Evolutionary conservation across 495 filamentous ascomycete genomes (phyloP).

Genomic region (Trypethelium eluteriae): DNA sequence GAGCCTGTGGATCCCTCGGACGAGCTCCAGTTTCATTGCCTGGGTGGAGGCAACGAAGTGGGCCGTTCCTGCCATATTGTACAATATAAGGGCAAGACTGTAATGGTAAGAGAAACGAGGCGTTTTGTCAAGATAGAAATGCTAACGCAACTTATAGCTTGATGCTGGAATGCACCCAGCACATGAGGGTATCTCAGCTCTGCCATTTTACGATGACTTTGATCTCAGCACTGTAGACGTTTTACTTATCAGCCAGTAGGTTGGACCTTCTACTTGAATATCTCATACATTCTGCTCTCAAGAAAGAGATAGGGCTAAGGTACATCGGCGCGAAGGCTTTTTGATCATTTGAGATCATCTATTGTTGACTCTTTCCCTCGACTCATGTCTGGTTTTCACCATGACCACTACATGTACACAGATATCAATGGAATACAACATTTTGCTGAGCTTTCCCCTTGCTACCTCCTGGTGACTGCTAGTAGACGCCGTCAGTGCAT

Average conservation of each 20-base stretch:
- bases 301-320: not conserved
- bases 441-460: constrained; percentile 4
- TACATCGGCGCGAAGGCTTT: not conserved
- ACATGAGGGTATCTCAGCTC: constrained; percentile 87
- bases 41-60: constrained; percentile 95
- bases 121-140: not conserved
- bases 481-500: not conserved
- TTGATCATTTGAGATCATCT: constrained; percentile 19
- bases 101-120: constrained; percentile 62
- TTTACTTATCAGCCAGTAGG: constrained; percentile 96
- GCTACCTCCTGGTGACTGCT: not conserved
- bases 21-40: constrained; percentile 83
- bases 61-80: constrained; percentile 95
- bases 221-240: constrained; percentile 96
- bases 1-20: constrained; percentile 53
- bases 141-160: constrained; percentile 48
- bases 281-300: not conserved
- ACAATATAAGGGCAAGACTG: constrained; percentile 97
- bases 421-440: constrained; percentile 14
- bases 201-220: constrained; percentile 98
- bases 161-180: constrained; percentile 95
- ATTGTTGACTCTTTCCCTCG: not conserved
- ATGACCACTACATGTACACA: not conserved
- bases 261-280: constrained; percentile 22
- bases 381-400: not conserved